Percentiles rank a stretch among this genome's conserved stretches.
Evolutionary conservation across 768 basidiomycete species (phyloP).

Genomic region (Exidia glandulosa): DNA sequence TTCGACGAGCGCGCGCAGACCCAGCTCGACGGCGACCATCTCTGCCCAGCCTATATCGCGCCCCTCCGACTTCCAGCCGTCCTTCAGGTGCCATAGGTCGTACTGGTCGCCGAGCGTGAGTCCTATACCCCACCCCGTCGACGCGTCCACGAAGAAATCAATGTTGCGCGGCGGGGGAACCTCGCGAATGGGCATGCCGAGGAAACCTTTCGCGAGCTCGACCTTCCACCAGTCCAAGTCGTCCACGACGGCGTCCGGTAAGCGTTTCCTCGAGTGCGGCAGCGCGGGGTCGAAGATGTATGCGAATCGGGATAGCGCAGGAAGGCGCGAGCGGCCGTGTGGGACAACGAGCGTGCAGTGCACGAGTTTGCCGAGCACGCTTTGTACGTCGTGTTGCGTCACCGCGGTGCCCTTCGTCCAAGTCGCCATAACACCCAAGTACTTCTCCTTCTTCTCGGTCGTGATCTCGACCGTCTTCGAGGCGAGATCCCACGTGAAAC

Average conservation of each 20-base stretch:
- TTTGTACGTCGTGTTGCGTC: background rate
- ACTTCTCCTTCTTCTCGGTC: background rate
- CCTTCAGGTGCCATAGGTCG: background rate
- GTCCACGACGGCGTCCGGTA: background rate
- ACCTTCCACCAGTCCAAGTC: background rate
- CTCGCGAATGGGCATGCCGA: background rate
- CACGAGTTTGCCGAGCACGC: background rate
- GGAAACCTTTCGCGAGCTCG: background rate
- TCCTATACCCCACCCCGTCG: background rate
- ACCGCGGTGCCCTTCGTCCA: background rate
- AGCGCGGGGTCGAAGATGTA: background rate
- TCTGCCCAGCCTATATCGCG: background rate
- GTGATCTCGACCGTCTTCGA: background rate
- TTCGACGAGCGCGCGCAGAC: background rate
- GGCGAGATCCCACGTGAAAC: background rate
- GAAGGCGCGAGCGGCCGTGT: background rate
- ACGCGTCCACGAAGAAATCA: background rate
- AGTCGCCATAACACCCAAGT: background rate
- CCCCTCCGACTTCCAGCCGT: background rate
- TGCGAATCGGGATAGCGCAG: background rate
- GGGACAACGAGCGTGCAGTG: background rate
- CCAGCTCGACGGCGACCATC: background rate
- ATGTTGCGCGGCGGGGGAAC: background rate
- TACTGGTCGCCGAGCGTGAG: background rate
- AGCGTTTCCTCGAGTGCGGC: background rate